Conservation (phyloP, 2,329 filamentous ascomycete species). For the Fusarium sp. region DNA sequence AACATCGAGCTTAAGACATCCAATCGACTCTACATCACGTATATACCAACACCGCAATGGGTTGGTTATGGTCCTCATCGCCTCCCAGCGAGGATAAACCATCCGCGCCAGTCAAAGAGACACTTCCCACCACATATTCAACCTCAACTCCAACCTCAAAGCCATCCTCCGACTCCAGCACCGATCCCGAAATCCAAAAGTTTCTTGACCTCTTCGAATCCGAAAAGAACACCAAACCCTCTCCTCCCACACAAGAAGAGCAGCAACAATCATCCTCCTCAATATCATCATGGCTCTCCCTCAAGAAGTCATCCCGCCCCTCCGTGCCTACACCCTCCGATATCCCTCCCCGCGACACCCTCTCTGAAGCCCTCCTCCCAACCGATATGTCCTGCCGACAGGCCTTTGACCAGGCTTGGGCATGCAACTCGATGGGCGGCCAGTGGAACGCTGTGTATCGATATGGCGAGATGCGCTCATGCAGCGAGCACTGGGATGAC, state of each 20-base stretch:
- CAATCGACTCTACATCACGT: background rate
- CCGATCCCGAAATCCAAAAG: slow-evolving; percentile 68
- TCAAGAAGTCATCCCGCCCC: slow-evolving; percentile 51
- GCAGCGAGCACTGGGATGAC: slow-evolving; percentile 89
- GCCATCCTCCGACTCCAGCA: slow-evolving; percentile 46
- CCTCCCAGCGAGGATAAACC: slow-evolving; percentile 47
- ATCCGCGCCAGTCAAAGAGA: slow-evolving; percentile 44
- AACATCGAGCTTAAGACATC: background rate
- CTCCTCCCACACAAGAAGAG: slow-evolving; percentile 39
- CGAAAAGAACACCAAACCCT: slow-evolving; percentile 49
- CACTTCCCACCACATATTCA: slow-evolving; percentile 41
- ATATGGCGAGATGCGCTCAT: slow-evolving; percentile 82
- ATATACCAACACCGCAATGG: slow-evolving; percentile 62
- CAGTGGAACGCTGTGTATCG: slow-evolving; percentile 95
- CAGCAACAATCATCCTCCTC: slow-evolving; percentile 50
- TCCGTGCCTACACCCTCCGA: slow-evolving; percentile 42
- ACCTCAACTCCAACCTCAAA: slow-evolving; percentile 20
- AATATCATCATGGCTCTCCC: slow-evolving; percentile 56
- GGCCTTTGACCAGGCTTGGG: slow-evolving; percentile 93
- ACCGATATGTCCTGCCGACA: slow-evolving; percentile 89
- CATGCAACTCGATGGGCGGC: slow-evolving; percentile 91
- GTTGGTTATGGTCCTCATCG: slow-evolving; percentile 72
- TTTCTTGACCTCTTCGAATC: slow-evolving; percentile 66
- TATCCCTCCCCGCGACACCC: slow-evolving; percentile 56
- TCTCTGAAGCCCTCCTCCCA: slow-evolving; percentile 81